These are phyloP conservation scores for Debaryomyces nepalensis DNA, from an alignment of 1,139 yeast genomes.

Conservation along the genomic window DNA sequence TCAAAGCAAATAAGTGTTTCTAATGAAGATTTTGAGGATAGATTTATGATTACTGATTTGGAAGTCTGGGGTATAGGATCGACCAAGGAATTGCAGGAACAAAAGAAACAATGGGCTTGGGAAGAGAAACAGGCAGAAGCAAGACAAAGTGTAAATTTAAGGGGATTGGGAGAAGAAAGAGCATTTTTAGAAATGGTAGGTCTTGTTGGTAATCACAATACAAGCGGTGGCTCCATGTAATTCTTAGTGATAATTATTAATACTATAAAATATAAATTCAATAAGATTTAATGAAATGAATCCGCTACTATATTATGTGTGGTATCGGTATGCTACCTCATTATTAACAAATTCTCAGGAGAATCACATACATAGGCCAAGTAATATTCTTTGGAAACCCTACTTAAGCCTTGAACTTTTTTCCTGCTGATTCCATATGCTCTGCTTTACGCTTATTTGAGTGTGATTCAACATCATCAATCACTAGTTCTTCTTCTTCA, in stretches of 20 bases:
- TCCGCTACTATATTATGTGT: not conserved
- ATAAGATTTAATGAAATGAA: not conserved
- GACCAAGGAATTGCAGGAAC: constrained; percentile 74
- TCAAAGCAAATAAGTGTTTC: constrained; percentile 27
- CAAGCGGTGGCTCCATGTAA: constrained; percentile 55
- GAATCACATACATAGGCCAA: not conserved
- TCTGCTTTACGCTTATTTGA: constrained; percentile 26
- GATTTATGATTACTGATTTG: constrained; percentile 71
- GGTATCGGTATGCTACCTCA: not conserved
- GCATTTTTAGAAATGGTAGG: constrained; percentile 94
- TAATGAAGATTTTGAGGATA: constrained; percentile 61
- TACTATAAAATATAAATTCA: not conserved
- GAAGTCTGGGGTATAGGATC: constrained; percentile 95
- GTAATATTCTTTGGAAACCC: too few species aligned
- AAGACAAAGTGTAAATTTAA: constrained; percentile 69
- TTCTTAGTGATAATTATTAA: too few species aligned
- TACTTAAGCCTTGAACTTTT: constrained; percentile 1
- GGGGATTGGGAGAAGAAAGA: constrained; percentile 75
- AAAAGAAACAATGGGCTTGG: constrained; percentile 85
- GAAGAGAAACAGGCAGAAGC: constrained; percentile 84
- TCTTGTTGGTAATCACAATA: constrained; percentile 69
- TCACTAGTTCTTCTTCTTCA: constrained; percentile 15
- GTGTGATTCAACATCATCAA: constrained; percentile 23
- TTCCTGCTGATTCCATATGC: not conserved
- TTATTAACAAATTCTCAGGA: not conserved